phyloP scores from a whole-genome alignment of 2,329 filamentous ascomycete species.

The Alternaria arborescens region DNA sequence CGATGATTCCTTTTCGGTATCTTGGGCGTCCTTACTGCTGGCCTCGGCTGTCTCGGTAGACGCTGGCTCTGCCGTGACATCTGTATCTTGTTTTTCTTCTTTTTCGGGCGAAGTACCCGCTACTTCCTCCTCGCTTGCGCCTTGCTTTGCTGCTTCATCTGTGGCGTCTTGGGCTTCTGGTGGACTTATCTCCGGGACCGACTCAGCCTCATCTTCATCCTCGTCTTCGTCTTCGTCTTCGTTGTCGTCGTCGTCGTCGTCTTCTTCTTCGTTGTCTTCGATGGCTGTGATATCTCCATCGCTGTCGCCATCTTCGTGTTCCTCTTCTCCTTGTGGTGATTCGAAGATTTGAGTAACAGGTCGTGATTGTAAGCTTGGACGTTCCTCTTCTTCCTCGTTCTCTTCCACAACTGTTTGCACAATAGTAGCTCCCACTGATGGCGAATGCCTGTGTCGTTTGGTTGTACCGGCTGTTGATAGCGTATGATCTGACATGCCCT shows the following conservation, averaged over 20 bases:
- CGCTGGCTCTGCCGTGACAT: slow-evolving; percentile 12
- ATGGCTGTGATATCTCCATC: slow-evolving; percentile 22
- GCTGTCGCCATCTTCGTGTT: slow-evolving; percentile 12
- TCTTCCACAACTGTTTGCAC: slow-evolving; percentile 85
- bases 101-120: slow-evolving; percentile 18
- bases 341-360: slow-evolving; percentile 33
- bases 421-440: slow-evolving; percentile 75
- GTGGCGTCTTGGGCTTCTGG: slow-evolving; percentile 18
- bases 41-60: slow-evolving; percentile 6
- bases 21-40: slow-evolving; percentile 4
- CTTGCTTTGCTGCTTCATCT: slow-evolving; percentile 30
- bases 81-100: slow-evolving; percentile 18
- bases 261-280: slow-evolving; percentile 27
- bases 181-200: slow-evolving; percentile 29
- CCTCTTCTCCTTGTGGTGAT: slow-evolving; percentile 17
- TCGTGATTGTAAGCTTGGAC: slow-evolving; percentile 18
- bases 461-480: slow-evolving; percentile 73
- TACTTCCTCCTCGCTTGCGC: slow-evolving; percentile 24
- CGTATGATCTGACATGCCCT: slow-evolving; percentile 52
- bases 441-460: slow-evolving; percentile 82
- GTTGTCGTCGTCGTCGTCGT: slow-evolving; percentile 24
- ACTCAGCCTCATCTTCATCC: slow-evolving; percentile 19
- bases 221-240: slow-evolving; percentile 24
- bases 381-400: slow-evolving; percentile 73
- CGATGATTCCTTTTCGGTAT: slow-evolving; percentile 7